These are phyloP conservation scores for Inonotus hispidus DNA, from an alignment of 1,284 basidiomycete species.

Conservation along the genomic window DNA sequence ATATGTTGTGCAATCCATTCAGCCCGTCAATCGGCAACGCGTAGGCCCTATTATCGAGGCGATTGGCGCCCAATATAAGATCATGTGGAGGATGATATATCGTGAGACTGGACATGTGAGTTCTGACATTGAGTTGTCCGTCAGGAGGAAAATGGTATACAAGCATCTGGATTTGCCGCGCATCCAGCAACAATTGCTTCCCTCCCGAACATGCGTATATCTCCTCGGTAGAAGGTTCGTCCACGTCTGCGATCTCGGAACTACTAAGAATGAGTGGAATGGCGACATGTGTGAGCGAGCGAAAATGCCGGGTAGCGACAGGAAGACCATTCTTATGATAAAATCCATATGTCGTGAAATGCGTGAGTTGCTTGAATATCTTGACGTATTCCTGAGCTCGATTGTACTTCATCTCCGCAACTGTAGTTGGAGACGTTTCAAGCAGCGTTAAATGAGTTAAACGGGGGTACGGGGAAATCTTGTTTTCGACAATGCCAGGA, in stretches of 20 bases:
- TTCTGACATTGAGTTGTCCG: not conserved
- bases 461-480: not conserved
- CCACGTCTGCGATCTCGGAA: not conserved
- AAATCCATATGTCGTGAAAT: slow-evolving; percentile 3
- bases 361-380: slow-evolving; percentile 7
- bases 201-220: not conserved
- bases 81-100: not conserved
- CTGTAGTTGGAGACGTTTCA: not conserved
- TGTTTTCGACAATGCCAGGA: not conserved
- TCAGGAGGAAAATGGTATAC: not conserved
- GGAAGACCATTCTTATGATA: slow-evolving; percentile 1
- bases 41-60: slow-evolving; percentile 2
- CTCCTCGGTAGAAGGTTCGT: not conserved
- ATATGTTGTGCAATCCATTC: not conserved
- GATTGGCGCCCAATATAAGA: slow-evolving; percentile 1
- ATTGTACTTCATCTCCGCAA: not conserved
- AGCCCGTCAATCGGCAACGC: not conserved
- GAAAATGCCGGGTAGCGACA: not conserved
- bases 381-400: slow-evolving; percentile 1
- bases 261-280: slow-evolving; percentile 5
- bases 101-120: not conserved
- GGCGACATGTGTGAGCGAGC: slow-evolving; percentile 4
- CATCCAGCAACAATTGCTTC: not conserved
- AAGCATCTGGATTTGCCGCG: slow-evolving; percentile 5
- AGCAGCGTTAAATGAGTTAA: slow-evolving; percentile 6